Evolutionary conservation across 805 yeast species (phyloP).

Genomic region (Dipodascopsis uninucleata): DNA sequence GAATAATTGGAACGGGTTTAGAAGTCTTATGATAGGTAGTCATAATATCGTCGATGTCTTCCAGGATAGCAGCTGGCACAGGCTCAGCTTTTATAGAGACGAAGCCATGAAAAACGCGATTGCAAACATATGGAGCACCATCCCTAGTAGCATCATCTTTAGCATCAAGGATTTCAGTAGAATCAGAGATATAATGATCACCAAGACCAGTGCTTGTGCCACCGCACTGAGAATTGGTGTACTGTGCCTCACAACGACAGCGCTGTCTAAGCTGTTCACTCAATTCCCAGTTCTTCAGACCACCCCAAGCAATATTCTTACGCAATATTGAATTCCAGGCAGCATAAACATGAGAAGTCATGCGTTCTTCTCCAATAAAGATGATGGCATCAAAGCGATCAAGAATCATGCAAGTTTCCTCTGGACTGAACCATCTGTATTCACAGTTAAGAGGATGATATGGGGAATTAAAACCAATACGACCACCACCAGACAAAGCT

Average conservation of each 20-base stretch:
- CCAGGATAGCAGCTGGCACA: constrained; percentile 18
- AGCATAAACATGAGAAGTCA: constrained; percentile 24
- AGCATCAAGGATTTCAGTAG: constrained; percentile 27
- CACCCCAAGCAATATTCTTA: constrained; percentile 27
- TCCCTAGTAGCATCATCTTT: constrained; percentile 18
- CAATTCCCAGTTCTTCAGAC: constrained; percentile 26
- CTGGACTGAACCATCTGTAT: constrained; percentile 27
- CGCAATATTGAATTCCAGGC: constrained; percentile 27
- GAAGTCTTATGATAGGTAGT: constrained; percentile 27
- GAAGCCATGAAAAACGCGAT: constrained; percentile 26
- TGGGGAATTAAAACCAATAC: constrained; percentile 15
- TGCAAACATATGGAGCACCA: constrained; percentile 27
- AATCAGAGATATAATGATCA: constrained; percentile 25
- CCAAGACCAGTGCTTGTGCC: constrained; percentile 19
- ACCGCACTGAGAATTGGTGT: constrained; percentile 26
- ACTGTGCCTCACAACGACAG: constrained; percentile 26
- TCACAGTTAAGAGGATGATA: constrained; percentile 22
- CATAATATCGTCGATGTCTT: constrained; percentile 25
- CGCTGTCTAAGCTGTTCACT: constrained; percentile 25
- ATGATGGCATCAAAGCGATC: constrained; percentile 27
- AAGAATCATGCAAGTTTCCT: constrained; percentile 27
- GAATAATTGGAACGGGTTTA: constrained; percentile 25
- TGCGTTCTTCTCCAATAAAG: constrained; percentile 25
- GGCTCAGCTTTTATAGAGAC: constrained; percentile 22
- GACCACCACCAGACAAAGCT: constrained; percentile 20